Evolutionary conservation across 2,329 filamentous ascomycete species (phyloP), one percentile per base, ranked within the genome.

Genomic region (Didymella segeticola): DNA sequence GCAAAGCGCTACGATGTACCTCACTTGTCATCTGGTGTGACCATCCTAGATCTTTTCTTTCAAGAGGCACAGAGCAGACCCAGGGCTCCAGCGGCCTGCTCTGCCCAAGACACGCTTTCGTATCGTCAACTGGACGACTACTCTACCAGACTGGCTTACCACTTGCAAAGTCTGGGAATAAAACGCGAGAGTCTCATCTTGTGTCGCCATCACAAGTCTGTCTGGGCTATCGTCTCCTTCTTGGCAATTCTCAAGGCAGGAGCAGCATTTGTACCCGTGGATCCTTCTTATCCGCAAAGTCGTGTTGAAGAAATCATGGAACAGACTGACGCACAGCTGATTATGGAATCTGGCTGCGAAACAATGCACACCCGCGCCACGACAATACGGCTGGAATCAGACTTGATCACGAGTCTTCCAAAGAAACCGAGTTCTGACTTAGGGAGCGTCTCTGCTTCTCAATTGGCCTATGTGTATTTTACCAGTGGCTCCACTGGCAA

Each of bases 161-260:
- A 38, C 17, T 38, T 38, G 11, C 34, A 11, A 20, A 38, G 34
- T 20, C 34, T 11, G 10, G 34, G 34, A 19, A 20, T 38, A 19
- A 19, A 38, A 20, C 34, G 11, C 3, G 23, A 50, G 22, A 29
- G 17, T 29, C 15, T 61, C 20, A 53, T 67, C 10, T 58, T 58
- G 8, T 33, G 63, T 27, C 51, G 53, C 47, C 57, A 63, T 20
- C 60, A 65, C 8, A 67, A 67, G 43, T 59, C 56, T 1, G 30
- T 23, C 17, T 56, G 52, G 45, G 56, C 52, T 12, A 23, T 63
- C 15, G 51, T 65, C 4, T 39, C 56, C 14, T 61, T 67, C 42
- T 51, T 64, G 10, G 64, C 53, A 10, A 47, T 64, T 23, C 38
- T 63, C 45, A 67, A 67, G 36, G 56, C 61, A 10, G 63, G 64